Percentiles rank a stretch among this genome's conserved stretches.
Conservation (phyloP, 2,329 filamentous ascomycete species). For the Fusarium mundagurra region DNA sequence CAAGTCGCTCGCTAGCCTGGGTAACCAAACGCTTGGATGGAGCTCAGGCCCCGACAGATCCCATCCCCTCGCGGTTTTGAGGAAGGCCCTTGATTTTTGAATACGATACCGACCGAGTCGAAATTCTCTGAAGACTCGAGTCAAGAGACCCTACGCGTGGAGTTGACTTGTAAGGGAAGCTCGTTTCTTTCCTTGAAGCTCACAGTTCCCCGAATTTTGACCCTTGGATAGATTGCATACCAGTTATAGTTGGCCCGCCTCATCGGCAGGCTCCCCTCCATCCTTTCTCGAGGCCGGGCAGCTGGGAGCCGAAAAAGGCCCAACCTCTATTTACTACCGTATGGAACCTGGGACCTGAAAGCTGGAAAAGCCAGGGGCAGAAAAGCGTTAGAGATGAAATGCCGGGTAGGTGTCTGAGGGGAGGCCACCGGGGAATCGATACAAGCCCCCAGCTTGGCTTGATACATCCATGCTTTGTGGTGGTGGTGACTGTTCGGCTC, state of each 20-base stretch:
- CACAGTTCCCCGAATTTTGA: constrained; percentile 12
- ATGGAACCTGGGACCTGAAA: neutral
- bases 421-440: constrained; percentile 12
- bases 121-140: constrained; percentile 25
- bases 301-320: constrained; percentile 6
- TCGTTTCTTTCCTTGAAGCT: neutral
- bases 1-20: constrained; percentile 11
- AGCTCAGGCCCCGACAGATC: constrained; percentile 14
- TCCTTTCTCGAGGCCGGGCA: constrained; percentile 1
- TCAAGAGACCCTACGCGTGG: constrained; percentile 29
- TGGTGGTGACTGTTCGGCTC: constrained; percentile 13
- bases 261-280: constrained; percentile 21
- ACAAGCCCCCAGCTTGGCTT: constrained; percentile 7
- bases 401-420: constrained; percentile 10
- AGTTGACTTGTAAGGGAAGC: constrained; percentile 18
- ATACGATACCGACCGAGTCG: neutral
- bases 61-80: constrained; percentile 6
- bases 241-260: neutral
- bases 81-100: neutral
- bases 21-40: neutral
- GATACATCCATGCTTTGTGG: neutral
- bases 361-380: constrained; percentile 21
- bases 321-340: neutral
- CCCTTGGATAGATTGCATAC: neutral
- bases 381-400: constrained; percentile 20